Conservation (phyloP, 306 rosid genomes). For the Astragalus glycyphyllos region DNA sequence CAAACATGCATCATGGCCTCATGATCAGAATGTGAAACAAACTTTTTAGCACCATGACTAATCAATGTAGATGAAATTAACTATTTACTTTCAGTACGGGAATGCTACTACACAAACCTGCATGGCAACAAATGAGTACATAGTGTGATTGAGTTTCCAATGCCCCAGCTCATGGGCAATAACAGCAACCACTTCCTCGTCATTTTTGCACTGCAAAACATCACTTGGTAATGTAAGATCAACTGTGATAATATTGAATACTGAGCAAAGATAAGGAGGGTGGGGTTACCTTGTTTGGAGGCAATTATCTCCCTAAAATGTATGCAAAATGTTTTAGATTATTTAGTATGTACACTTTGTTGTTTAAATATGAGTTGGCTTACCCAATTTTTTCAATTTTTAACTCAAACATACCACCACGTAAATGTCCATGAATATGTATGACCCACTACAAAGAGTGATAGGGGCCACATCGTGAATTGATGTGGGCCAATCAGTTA, state of each 20-base stretch:
- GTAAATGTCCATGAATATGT: not conserved
- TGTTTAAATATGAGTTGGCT: not conserved
- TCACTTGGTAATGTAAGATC: constrained; percentile 29
- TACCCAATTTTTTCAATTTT: not conserved
- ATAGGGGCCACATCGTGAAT: not conserved
- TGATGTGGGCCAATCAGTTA: not conserved
- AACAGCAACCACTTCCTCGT: constrained; percentile 91
- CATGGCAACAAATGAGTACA: constrained; percentile 85
- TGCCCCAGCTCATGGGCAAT: constrained; percentile 96
- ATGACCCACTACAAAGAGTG: not conserved
- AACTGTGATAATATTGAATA: not conserved
- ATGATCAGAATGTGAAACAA: constrained; percentile 15
- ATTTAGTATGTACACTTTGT: not conserved
- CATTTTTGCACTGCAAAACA: constrained; percentile 77
- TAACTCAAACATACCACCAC: not conserved
- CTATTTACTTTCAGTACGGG: constrained; percentile 26
- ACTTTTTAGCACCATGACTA: constrained; percentile 7
- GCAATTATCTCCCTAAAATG: not conserved
- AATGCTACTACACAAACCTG: constrained; percentile 64
- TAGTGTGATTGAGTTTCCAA: constrained; percentile 93
- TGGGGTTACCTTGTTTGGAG: not conserved
- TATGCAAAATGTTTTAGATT: too few relatives aligned
- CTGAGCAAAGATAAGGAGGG: not conserved
- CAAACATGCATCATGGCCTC: constrained; percentile 12
- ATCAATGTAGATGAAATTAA: constrained; percentile 1